Conservation (phyloP, 306 rosid genomes). For the Vachellia collinsii region DNA sequence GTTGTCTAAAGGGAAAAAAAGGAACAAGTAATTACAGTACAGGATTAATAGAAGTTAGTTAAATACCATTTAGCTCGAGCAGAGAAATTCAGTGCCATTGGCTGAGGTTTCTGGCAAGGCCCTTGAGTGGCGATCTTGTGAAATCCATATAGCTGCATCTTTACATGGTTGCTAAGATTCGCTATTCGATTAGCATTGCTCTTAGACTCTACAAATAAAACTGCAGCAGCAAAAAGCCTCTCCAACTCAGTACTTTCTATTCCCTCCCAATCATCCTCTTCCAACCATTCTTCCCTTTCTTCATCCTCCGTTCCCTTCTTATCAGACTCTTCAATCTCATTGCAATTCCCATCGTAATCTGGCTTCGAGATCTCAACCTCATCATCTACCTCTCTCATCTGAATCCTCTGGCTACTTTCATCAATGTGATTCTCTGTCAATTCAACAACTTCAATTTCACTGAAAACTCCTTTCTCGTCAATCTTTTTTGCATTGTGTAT, state of each 20-base stretch:
- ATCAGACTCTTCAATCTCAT: conserved; percentile 36
- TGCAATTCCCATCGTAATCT: conserved; percentile 22
- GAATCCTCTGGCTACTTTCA: conserved; percentile 32
- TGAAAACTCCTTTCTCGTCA: conserved; percentile 26
- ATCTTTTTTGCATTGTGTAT: conserved; percentile 9
- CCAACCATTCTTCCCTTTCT: conserved; percentile 31
- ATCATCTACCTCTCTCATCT: conserved; percentile 34
- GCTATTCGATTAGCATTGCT: conserved; percentile 36
- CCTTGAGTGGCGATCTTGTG: conserved; percentile 74
- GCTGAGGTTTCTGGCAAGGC: conserved; percentile 68
- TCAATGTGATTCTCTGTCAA: conserved; percentile 39
- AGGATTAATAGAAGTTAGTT: conserved; percentile 4
- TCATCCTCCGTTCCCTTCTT: conserved; percentile 14
- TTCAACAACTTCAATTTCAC: conserved; percentile 38
- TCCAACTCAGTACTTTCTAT: conserved; percentile 80
- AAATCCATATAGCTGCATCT: conserved; percentile 63
- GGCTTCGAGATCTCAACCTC: conserved; percentile 36
- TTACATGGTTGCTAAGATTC: conserved; percentile 50
- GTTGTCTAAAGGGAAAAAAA: neutral
- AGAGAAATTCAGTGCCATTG: conserved; percentile 64
- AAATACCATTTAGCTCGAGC: conserved; percentile 78
- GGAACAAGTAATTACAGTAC: neutral
- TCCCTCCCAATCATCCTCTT: conserved; percentile 85
- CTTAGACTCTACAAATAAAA: conserved; percentile 51
- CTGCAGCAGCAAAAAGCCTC: conserved; percentile 60